These are phyloP conservation scores for Apiosordaria backusii DNA, from an alignment of 495 filamentous ascomycete species.

Conservation along the genomic window DNA sequence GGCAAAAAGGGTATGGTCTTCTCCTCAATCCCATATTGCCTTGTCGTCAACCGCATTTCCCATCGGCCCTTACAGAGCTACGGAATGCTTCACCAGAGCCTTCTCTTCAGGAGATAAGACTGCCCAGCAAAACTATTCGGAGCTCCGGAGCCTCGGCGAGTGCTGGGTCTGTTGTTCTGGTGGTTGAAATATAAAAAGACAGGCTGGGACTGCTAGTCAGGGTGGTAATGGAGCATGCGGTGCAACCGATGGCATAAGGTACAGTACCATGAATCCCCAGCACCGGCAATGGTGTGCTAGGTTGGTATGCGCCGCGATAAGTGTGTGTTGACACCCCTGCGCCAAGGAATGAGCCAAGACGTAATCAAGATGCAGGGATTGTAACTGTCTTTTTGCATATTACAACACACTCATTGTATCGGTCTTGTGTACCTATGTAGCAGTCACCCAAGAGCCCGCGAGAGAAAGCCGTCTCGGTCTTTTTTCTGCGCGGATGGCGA, in stretches of 20 bases:
- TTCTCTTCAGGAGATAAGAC: neutral
- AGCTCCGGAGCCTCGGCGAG: conserved; percentile 3
- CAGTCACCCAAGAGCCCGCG: conserved; percentile 1
- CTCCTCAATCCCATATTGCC: neutral
- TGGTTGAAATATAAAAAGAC: neutral
- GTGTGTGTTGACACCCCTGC: neutral
- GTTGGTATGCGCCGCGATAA: neutral
- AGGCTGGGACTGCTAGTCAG: neutral
- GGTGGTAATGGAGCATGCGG: neutral
- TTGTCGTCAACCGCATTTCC: neutral
- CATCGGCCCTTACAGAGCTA: neutral
- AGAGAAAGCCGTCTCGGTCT: conserved; percentile 4
- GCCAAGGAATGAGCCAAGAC: conserved; percentile 5
- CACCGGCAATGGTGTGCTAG: neutral
- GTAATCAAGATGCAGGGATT: conserved; percentile 7
- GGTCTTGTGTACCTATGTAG: neutral
- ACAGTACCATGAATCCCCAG: neutral
- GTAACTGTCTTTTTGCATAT: neutral
- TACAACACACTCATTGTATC: neutral
- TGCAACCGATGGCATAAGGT: neutral
- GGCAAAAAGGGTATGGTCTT: neutral
- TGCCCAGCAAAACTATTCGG: neutral
- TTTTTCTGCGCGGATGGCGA: neutral
- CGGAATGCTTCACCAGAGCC: neutral
- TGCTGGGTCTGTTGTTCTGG: neutral